These are phyloP conservation scores for Aspergillus campestris DNA, from an alignment of 495 filamentous ascomycete genomes.

Conservation along the genomic window DNA sequence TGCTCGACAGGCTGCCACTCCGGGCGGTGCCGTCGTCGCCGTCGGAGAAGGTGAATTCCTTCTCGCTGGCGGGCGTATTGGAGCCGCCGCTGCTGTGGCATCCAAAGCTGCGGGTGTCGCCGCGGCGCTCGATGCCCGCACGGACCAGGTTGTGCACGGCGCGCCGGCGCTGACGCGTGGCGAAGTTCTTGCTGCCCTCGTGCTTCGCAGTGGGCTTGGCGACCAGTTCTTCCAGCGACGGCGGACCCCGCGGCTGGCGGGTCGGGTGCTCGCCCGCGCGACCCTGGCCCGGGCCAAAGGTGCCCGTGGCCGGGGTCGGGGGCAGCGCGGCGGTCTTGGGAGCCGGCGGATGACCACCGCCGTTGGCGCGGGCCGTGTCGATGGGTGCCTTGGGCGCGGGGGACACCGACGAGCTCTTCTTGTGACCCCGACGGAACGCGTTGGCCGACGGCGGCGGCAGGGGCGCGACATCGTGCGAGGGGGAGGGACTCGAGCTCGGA, in stretches of 20 bases:
- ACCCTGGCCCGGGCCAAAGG: conserved; percentile 87
- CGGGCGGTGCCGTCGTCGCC: conserved; percentile 76
- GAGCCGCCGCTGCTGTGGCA: conserved; percentile 61
- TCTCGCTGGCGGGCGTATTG: conserved; percentile 84
- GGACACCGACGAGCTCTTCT: conserved; percentile 77
- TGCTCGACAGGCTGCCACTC: conserved; percentile 72
- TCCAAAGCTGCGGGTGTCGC: conserved; percentile 47
- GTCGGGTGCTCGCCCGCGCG: conserved; percentile 91
- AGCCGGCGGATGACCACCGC: conserved; percentile 34
- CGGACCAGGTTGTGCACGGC: conserved; percentile 87
- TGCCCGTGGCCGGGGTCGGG: conserved; percentile 70
- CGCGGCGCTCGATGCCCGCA: conserved; percentile 79
- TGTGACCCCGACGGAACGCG: conserved; percentile 86
- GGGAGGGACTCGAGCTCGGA: conserved; percentile 57
- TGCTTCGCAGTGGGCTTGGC: conserved; percentile 87
- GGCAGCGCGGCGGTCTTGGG: conserved; percentile 75
- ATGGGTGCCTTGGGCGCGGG: conserved; percentile 51
- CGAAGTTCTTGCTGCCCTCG: conserved; percentile 98
- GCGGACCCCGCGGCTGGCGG: conserved; percentile 90
- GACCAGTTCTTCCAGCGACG: conserved; percentile 82
- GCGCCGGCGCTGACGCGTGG: conserved; percentile 82
- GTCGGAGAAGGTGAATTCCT: conserved; percentile 73
- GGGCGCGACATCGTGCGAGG: conserved; percentile 55
- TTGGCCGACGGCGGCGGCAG: conserved; percentile 74
- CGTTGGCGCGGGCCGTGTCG: conserved; percentile 52